These are phyloP conservation scores for Eudorina sp. DNA, from an alignment of 139 green algal genomes.

Conservation along the genomic window DNA sequence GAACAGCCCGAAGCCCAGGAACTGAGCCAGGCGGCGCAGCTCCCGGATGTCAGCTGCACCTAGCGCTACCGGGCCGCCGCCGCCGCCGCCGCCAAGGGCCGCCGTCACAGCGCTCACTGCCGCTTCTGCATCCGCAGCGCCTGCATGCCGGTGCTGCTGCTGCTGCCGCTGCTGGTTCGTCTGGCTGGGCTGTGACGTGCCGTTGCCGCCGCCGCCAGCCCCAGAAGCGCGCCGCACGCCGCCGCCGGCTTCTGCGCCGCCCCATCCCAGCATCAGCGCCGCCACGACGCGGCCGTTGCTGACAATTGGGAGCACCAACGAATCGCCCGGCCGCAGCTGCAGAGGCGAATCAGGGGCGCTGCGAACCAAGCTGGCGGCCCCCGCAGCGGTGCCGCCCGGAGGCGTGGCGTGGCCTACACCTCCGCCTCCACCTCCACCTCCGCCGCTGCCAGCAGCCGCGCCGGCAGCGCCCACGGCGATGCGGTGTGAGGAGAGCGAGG, in stretches of 20 bases:
- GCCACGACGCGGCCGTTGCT: background rate
- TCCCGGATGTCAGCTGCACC: background rate
- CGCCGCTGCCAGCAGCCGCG: background rate
- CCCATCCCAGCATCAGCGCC: conserved; percentile 4
- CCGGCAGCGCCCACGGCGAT: background rate
- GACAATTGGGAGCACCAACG: background rate
- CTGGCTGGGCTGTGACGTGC: background rate
- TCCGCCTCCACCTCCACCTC: too few relatives aligned
- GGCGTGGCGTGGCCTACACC: too few relatives aligned
- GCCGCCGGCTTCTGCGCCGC: background rate
- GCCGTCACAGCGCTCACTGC: background rate
- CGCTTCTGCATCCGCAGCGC: background rate
- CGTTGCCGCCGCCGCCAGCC: background rate
- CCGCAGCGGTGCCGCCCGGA: too few relatives aligned
- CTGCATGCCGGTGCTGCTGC: conserved; percentile 4
- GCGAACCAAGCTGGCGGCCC: background rate
- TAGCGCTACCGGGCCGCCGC: background rate
- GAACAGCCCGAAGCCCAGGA: conserved; percentile 21
- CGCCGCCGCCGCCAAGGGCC: background rate
- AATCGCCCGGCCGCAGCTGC: background rate
- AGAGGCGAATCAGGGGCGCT: background rate
- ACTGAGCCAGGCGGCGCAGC: conserved; percentile 31
- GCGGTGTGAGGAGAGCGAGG: background rate
- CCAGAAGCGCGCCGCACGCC: background rate
- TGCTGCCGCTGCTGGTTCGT: background rate